phyloP scores from a whole-genome alignment of 2,329 filamentous ascomycete genomes.

The Parasarocladium wereldwijsianum region DNA sequence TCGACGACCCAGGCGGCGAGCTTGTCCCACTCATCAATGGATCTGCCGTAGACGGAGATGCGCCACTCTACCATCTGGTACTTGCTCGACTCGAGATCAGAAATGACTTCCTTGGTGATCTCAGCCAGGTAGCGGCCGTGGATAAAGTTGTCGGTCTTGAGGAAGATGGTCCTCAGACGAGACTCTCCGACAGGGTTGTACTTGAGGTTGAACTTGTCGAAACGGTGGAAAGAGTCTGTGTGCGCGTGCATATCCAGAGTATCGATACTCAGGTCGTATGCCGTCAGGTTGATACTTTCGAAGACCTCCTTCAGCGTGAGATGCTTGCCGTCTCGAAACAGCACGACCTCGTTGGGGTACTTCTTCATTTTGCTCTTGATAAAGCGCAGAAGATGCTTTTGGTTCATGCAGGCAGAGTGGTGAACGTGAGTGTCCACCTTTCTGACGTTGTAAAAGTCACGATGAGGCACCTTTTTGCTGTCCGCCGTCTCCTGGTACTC shows the following conservation, averaged over 20 bases:
- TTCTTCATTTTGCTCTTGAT: slow-evolving; percentile 99
- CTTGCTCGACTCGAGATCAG: slow-evolving; percentile 94
- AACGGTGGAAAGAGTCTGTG: slow-evolving; percentile 94
- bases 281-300: slow-evolving; percentile 90
- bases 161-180: slow-evolving; percentile 87
- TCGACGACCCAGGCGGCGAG: slow-evolving; percentile 94
- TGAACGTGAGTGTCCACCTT: slow-evolving; percentile 99
- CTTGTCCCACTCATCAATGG: slow-evolving; percentile 92
- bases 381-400: slow-evolving; percentile 93
- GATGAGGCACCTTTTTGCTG: slow-evolving; percentile 91
- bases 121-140: slow-evolving; percentile 90
- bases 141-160: slow-evolving; percentile 98
- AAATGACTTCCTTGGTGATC: slow-evolving; percentile 95
- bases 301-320: slow-evolving; percentile 89
- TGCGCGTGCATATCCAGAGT: slow-evolving; percentile 99
- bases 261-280: slow-evolving; percentile 95
- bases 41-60: slow-evolving; percentile 90
- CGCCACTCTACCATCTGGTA: slow-evolving; percentile 99
- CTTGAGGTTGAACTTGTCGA: slow-evolving; percentile 99
- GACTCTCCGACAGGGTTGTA: slow-evolving; percentile 98
- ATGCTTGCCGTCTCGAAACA: slow-evolving; percentile 83
- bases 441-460: slow-evolving; percentile 97
- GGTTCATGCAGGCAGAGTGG: slow-evolving; percentile 98
- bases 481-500: slow-evolving; percentile 97
- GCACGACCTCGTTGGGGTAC: slow-evolving; percentile 81